Evolutionary conservation across 352 stramenopile species (phyloP), one percentile per base, ranked within the genome.

Genomic region (Phytophthora citrophthora): DNA sequence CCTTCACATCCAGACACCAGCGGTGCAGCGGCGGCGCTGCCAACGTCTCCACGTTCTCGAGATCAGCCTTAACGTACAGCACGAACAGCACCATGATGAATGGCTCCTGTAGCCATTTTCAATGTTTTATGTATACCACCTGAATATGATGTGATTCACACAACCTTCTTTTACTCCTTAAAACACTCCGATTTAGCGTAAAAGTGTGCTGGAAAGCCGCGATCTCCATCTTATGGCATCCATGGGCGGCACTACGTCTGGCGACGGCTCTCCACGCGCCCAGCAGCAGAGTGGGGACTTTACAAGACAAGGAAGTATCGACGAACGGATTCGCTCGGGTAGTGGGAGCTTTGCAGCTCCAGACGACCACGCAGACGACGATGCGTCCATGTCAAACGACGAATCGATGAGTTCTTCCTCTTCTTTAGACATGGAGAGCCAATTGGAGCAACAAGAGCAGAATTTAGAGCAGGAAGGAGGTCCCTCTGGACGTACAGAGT

Each of bases 1-100:
- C 83, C 76, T 93, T 94, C 24, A 96, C 83, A 52, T 93, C 81
- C 48, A 96, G 71, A 40, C 86, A 95, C 89, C 89, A 96, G 47
- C 76, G 88, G 54, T 94, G 86, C 40, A 84, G 55, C 16, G 72
- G 47, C 29, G 89, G 86, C 31, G 86, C 84, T 47, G 79, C 72
- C 46, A 95, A 68, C 70, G 74, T 83, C 67, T 83, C 83, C 3
- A 96, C 77, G 68, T 95, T 94, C 84, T 96, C 86, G 24, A 96
- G 77, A 4, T 96, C 87, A 9, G 86, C 89, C 70, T 95, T 95
- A 11, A 96, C 79, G 66, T 91, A 93, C 47, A 96, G 74, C 72
- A 95, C 83, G 63, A 88, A 92, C 26, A 95, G 72, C 63, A 93
- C 86, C 87, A 95, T 95, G 31, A n/a, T 13, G n/a, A 12, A 10